Conservation (phyloP, 2,329 filamentous ascomycete genomes). For the Aspergillus melleus region DNA sequence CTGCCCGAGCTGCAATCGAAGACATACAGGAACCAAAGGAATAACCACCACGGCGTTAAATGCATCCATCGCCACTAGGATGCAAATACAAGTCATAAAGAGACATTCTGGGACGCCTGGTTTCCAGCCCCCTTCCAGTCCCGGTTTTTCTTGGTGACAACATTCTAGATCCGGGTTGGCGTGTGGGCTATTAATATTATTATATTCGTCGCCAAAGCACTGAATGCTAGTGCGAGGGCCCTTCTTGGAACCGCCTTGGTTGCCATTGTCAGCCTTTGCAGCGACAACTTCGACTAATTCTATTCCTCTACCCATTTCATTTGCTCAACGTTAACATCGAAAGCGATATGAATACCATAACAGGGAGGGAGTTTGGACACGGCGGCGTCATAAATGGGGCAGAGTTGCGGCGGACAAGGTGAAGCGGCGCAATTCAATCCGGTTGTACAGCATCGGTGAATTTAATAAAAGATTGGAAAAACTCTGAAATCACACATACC, state of each 20-base stretch:
- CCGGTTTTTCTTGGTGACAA: background rate
- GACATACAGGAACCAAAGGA: constrained; percentile 45
- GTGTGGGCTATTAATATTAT: background rate
- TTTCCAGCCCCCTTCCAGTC: constrained; percentile 32
- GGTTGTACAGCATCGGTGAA: background rate
- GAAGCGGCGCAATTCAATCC: background rate
- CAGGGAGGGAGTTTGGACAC: background rate
- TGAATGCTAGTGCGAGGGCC: background rate
- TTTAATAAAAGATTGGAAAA: background rate
- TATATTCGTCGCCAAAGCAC: background rate
- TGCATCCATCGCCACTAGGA: constrained; percentile 51
- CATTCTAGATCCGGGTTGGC: constrained; percentile 3
- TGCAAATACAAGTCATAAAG: constrained; percentile 43
- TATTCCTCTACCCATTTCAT: background rate
- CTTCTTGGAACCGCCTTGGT: background rate
- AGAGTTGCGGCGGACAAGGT: background rate
- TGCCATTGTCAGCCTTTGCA: background rate
- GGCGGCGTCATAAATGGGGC: background rate
- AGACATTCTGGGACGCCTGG: constrained; percentile 43
- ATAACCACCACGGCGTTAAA: constrained; percentile 52
- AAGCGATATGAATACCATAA: background rate
- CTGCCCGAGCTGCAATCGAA: background rate
- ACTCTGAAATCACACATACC: background rate
- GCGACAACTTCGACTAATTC: background rate
- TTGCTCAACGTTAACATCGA: background rate